These are phyloP conservation scores for Cutaneotrichosporon spelunceum DNA, from an alignment of 1,284 basidiomycete genomes.

Conservation along the genomic window DNA sequence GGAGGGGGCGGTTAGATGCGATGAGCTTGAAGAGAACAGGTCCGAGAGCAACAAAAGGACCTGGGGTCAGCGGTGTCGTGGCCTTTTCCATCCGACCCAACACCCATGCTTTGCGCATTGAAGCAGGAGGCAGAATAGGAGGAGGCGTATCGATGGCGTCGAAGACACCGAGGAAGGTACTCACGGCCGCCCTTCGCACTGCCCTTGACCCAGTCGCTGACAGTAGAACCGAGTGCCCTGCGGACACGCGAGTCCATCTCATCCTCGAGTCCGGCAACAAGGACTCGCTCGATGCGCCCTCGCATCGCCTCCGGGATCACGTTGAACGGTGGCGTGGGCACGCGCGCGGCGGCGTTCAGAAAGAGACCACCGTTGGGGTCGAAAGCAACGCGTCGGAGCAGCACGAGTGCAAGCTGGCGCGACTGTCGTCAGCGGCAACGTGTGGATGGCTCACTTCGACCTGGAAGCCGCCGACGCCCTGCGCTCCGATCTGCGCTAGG, in stretches of 20 bases:
- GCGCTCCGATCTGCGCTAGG: conserved; percentile 45
- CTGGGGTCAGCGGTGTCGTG: conserved; percentile 17
- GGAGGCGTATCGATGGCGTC: too few species aligned
- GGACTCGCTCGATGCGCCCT: conserved; percentile 39
- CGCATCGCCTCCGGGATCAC: conserved; percentile 36
- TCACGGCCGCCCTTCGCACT: conserved; percentile 38
- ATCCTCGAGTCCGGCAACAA: conserved; percentile 44
- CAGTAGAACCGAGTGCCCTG: conserved; percentile 42
- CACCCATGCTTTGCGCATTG: not conserved
- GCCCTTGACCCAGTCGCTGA: conserved; percentile 41
- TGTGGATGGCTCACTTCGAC: conserved; percentile 35
- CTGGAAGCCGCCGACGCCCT: conserved; percentile 47
- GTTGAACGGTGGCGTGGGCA: conserved; percentile 40
- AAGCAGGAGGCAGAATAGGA: not conserved
- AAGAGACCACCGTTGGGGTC: conserved; percentile 15
- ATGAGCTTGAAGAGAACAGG: conserved; percentile 40
- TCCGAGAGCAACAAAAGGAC: conserved; percentile 36
- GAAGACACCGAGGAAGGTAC: conserved; percentile 8
- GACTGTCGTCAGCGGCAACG: conserved; percentile 26
- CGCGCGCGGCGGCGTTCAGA: conserved; percentile 30
- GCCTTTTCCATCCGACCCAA: not conserved
- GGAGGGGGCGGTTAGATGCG: conserved; percentile 36
- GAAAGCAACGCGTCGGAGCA: conserved; percentile 42
- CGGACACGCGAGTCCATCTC: conserved; percentile 45
- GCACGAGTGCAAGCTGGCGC: conserved; percentile 39